Evolutionary conservation across 108 stramenopile genomes (phyloP).

Genomic region (Stephanodiscus triporus): DNA sequence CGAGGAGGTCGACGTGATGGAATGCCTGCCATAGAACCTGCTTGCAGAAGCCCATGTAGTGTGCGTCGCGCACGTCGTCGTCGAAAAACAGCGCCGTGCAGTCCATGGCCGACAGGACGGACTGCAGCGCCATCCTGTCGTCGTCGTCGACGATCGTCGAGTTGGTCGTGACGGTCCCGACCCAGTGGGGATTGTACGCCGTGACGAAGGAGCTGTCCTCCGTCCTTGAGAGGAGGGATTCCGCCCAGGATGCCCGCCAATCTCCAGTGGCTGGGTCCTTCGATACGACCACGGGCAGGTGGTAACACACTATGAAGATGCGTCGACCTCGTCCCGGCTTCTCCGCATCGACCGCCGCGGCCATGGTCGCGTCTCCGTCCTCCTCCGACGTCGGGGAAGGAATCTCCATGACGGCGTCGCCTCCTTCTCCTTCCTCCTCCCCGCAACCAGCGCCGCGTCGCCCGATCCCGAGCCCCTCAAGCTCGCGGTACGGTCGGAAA

Average conservation of each 20-base stretch:
- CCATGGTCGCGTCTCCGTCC: constrained; percentile 1
- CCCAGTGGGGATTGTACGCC: constrained; percentile 61
- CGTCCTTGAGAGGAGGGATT: constrained; percentile 72
- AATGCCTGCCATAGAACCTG: constrained; percentile 75
- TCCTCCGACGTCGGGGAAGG: background rate
- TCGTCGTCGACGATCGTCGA: constrained; percentile 38
- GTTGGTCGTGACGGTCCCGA: constrained; percentile 60
- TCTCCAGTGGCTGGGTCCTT: constrained; percentile 38
- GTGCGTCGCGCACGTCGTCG: constrained; percentile 39
- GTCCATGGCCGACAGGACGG: constrained; percentile 59
- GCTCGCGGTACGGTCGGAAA: constrained; percentile 20
- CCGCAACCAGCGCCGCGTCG: constrained; percentile 23
- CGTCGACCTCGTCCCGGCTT: constrained; percentile 6
- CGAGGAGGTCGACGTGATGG: constrained; percentile 70
- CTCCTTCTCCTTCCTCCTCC: constrained; percentile 34
- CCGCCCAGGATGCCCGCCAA: constrained; percentile 67
- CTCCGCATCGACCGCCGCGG: background rate
- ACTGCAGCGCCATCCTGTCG: constrained; percentile 52
- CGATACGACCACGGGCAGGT: constrained; percentile 63
- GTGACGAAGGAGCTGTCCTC: constrained; percentile 43
- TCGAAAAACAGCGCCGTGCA: constrained; percentile 76
- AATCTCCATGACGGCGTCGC: constrained; percentile 19
- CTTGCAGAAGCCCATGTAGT: constrained; percentile 78
- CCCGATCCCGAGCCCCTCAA: constrained; percentile 17
- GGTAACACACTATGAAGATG: constrained; percentile 68